Evolutionary conservation across 352 stramenopile genomes (phyloP), one percentile per base, ranked within the genome.

Genomic region (Achlya hypogyna): DNA sequence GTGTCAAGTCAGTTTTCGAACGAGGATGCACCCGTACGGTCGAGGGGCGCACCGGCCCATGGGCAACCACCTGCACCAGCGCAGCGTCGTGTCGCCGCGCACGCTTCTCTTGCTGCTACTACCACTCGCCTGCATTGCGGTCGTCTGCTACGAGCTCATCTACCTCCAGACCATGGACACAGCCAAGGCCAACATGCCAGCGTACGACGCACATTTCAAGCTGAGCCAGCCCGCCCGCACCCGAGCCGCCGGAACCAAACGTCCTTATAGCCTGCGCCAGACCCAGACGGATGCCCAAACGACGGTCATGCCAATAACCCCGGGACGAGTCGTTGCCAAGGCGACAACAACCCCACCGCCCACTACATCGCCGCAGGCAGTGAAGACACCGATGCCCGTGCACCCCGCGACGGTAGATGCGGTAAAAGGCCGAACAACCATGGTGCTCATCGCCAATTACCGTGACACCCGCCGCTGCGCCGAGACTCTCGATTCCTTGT

Each of bases 361-460:
- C 4, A 64, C 23, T 12, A 64, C 35, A 5, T 18, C 22, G n/a
- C 16, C 20, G 18, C 35, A 6, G 42, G 25, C 31, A 12, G 20
- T 51, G 5, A 40, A 28, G 56, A 14, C 35, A 29, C 10, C 52
- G 63, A 28, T 49, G 67, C n/a, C 71, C 69, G 25, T 49, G 68
- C 1, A 70, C 73, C 12, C 74, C 62, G 0, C 27, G 29, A 29
- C 60, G 20, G 51, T 62, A 22, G 56, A 64, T 53, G 56, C 56
- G 32, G 68, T 90, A 34, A 84, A 86, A 23, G 78, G 74, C 22
- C 81, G 84, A n/a, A 74, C 70, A 28, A 89, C 81, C 43, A 92
- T 92, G 74, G 73, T 92, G 38, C 71, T 92, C 22, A 77, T 90
- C 29, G 81, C 84, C 69, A 92, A 90, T 65, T 92, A 90, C 75